phyloP scores from a whole-genome alignment of 140 eudicot species.

The Cichorium intybus region DNA sequence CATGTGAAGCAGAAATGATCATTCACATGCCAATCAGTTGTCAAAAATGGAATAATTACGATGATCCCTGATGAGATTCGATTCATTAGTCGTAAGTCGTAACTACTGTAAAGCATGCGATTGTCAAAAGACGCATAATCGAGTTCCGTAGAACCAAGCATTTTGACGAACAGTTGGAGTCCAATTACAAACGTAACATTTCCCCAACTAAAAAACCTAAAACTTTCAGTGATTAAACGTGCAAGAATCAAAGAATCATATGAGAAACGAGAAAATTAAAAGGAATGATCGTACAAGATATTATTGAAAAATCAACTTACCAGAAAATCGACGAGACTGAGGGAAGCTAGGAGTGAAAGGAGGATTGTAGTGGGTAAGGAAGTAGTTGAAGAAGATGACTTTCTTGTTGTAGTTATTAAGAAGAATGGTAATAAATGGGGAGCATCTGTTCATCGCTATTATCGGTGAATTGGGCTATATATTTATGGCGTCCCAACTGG shows the following conservation, averaged over 20 bases:
- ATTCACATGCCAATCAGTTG: not conserved
- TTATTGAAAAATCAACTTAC: conserved; percentile 25
- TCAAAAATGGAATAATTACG: not conserved
- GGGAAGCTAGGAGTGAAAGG: conserved; percentile 14
- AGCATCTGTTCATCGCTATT: conserved; percentile 37
- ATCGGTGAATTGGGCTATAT: conserved; percentile 17
- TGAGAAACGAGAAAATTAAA: not conserved
- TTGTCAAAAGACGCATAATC: not conserved
- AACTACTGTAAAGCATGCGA: not conserved
- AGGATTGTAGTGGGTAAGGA: conserved; percentile 20
- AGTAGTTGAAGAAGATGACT: conserved; percentile 16
- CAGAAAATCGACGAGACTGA: conserved; percentile 27
- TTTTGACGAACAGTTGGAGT: conserved; percentile 34
- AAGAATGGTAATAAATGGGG: conserved; percentile 24
- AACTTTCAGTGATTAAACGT: not conserved
- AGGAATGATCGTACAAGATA: not conserved
- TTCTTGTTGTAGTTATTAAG: conserved; percentile 9
- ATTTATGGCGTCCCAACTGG: conserved; percentile 29
- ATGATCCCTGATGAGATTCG: not conserved
- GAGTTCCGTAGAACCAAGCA: conserved; percentile 10
- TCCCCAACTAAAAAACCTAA: conserved; percentile 9
- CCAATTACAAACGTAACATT: conserved; percentile 12
- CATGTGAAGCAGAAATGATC: not conserved
- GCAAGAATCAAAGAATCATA: not conserved
- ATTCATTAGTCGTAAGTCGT: not conserved